Evolutionary conservation across 1,284 basidiomycete genomes (phyloP).

Genomic region (Marasmius tenuissimus): DNA sequence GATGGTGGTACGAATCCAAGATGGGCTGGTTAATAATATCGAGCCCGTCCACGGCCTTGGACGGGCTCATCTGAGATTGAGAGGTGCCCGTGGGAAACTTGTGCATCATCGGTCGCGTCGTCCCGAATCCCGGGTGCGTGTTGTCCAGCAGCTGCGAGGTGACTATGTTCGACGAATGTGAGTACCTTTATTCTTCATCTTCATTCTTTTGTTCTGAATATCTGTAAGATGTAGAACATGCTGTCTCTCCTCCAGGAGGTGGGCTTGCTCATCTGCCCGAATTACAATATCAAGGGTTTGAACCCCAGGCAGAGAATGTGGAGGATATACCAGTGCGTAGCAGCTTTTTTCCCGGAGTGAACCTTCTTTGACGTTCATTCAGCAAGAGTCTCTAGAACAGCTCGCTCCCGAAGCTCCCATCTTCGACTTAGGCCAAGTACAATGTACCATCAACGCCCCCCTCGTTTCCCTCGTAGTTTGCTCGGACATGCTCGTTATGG

Average conservation of each 20-base stretch:
- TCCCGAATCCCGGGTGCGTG: neutral
- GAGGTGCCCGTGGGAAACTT: no score
- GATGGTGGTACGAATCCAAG: slow-evolving; percentile 12
- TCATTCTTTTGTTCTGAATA: slow-evolving; percentile 6
- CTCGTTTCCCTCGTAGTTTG: slow-evolving; percentile 80
- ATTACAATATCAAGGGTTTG: slow-evolving; percentile 86
- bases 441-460: slow-evolving; percentile 83
- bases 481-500: slow-evolving; percentile 87
- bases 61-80: no score
- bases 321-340: slow-evolving; percentile 41
- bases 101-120: neutral
- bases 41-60: neutral
- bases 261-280: slow-evolving; percentile 38
- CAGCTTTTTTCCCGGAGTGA: slow-evolving; percentile 6
- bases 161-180: slow-evolving; percentile 85
- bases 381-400: slow-evolving; percentile 37
- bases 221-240: slow-evolving; percentile 79
- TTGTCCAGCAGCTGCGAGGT: neutral
- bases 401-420: slow-evolving; percentile 53
- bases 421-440: slow-evolving; percentile 85
- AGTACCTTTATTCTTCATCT: slow-evolving; percentile 29
- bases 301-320: slow-evolving; percentile 60
- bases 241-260: slow-evolving; percentile 55
- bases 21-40: neutral
- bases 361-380: slow-evolving; percentile 11